Evolutionary conservation across 225 moss, liverwort and hornwort species (phyloP), one percentile per base, ranked within the genome.

Genomic region (Sphagnum tenellum): DNA sequence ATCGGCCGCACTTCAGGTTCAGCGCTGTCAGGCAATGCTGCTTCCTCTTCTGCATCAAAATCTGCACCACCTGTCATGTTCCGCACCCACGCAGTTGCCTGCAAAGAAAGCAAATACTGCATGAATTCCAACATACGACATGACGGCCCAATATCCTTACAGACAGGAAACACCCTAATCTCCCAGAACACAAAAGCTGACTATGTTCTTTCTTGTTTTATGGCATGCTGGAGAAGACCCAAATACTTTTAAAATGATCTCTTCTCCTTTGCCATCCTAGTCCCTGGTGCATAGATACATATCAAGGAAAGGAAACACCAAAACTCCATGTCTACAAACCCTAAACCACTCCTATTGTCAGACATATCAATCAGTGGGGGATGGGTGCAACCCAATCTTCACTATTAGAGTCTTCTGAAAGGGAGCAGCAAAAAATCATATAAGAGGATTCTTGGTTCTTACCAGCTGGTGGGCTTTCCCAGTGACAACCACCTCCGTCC

Each of bases 391-490:
- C 54, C 13, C 63, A 3, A 12, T 47, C 57, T 49, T n/a, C 3
- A 10, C 9, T 61, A 47, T 4, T 11, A 12, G 13, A 13, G 4
- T 7, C 5, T 4, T 4, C 4, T 13, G 5, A 2, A 67, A 44
- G 45, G 12, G 9, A 2, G 6, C 4, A 8, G 14, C 12, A 8
- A 46, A 29, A 29, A 50, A 64, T 5, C 9, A 1, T 0, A 66
- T 2, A 0, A 1, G 7, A 45, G 9, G 49, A 29, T 29, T 29
- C 29, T 29, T 29, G 65, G 46, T 12, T 9, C 64, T 13, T 44
- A 77, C 77, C 75, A 82, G 61, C 64, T 75, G 72, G 65, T 70
- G 75, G 51, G 78, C 82, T 44, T 70, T 78, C 8, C 70, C 62
- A 8, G 70, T 75, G 4, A 75, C 75, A 2, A 78, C 70, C 12